phyloP scores from a whole-genome alignment of 495 filamentous ascomycete species.

The Ascodesmis nigricans region DNA sequence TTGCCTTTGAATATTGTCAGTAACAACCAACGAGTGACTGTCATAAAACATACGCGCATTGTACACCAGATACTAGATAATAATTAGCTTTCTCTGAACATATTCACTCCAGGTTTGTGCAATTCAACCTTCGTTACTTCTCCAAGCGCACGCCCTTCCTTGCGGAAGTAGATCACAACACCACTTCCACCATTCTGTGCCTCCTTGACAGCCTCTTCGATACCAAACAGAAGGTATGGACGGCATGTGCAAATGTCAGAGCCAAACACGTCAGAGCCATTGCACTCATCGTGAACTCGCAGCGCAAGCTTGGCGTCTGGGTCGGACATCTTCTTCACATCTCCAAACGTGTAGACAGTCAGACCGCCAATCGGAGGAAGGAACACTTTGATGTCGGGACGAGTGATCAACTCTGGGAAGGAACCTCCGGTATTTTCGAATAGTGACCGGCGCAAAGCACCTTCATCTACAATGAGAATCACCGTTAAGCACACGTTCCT shows the following conservation, averaged over 20 bases:
- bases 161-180: conserved; percentile 97
- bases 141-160: conserved; percentile 86
- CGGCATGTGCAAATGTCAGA: conserved; percentile 97
- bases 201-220: conserved; percentile 90
- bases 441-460: conserved; percentile 56
- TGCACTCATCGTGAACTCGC: conserved; percentile 92
- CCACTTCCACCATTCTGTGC: conserved; percentile 86
- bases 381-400: conserved; percentile 86
- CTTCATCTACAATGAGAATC: conserved; percentile 48
- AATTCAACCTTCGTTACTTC: conserved; percentile 68
- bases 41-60: conserved; percentile 47
- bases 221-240: conserved; percentile 89
- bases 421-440: conserved; percentile 84
- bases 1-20: conserved; percentile 24
- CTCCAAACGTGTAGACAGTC: conserved; percentile 94
- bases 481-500: too few relatives aligned
- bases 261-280: conserved; percentile 94
- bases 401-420: conserved; percentile 32
- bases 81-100: conserved; percentile 19
- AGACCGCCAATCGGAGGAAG: conserved; percentile 87
- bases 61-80: conserved; percentile 55
- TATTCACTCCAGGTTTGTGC: conserved; percentile 3
- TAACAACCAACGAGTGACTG: neutral
- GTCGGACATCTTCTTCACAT: conserved; percentile 79
- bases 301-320: conserved; percentile 64